Percentiles rank a stretch among this genome's conserved stretches.
Conservation (phyloP, 805 yeast species). For the Metschnikowia similis region DNA sequence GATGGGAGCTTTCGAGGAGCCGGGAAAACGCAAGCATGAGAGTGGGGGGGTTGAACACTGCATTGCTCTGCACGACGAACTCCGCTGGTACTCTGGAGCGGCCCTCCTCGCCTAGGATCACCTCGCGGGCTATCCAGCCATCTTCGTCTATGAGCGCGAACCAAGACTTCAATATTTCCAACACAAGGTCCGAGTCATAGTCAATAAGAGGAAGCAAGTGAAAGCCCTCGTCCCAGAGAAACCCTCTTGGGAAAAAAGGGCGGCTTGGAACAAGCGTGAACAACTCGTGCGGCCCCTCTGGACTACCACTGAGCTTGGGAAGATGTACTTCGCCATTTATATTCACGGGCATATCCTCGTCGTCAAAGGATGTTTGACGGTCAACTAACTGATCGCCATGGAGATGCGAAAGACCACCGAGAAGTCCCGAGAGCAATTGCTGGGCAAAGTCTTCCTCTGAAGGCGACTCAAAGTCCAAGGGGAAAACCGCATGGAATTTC, state of each 20-base stretch:
- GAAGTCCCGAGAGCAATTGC: slow-evolving; percentile 72
- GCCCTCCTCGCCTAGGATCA: slow-evolving; percentile 87
- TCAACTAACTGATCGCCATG: slow-evolving; percentile 83
- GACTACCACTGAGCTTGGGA: slow-evolving; percentile 45
- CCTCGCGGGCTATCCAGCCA: slow-evolving; percentile 98
- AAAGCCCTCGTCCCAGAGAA: slow-evolving; percentile 98
- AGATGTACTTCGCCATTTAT: slow-evolving; percentile 14
- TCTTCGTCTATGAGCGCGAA: slow-evolving; percentile 76
- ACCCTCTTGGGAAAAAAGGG: slow-evolving; percentile 93
- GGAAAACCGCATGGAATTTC: slow-evolving; percentile 50
- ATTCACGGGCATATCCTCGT: slow-evolving; percentile 59
- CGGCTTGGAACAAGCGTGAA: slow-evolving; percentile 88
- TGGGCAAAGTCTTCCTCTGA: slow-evolving; percentile 55
- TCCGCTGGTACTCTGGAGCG: slow-evolving; percentile 81
- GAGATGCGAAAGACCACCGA: slow-evolving; percentile 89
- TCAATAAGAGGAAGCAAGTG: slow-evolving; percentile 78
- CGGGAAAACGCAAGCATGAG: slow-evolving; percentile 68
- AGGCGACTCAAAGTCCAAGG: slow-evolving; percentile 53
- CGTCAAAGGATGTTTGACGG: slow-evolving; percentile 61
- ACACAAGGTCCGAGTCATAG: slow-evolving; percentile 76
- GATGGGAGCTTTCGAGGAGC: slow-evolving; percentile 35
- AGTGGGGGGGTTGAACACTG: slow-evolving; percentile 94
- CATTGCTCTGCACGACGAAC: slow-evolving; percentile 81
- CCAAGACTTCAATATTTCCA: slow-evolving; percentile 86
- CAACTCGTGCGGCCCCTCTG: slow-evolving; percentile 74